Conservation (phyloP, 2,329 filamentous ascomycete genomes). For the Verticillium nubilum region DNA sequence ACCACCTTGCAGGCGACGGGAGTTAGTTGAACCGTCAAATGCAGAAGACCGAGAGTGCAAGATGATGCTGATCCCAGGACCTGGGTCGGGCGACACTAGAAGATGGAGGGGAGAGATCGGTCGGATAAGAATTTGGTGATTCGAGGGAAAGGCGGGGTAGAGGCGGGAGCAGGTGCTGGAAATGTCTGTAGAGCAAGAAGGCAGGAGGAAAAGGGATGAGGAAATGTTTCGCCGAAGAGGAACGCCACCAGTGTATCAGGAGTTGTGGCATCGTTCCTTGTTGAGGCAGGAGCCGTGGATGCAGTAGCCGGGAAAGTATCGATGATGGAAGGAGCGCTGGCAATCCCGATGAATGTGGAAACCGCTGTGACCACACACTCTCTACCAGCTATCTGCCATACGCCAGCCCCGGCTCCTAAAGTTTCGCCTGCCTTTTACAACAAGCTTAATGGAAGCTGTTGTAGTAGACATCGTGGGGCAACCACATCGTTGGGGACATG, state of each 20-base stretch:
- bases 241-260: constrained; percentile 7
- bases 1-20: background rate
- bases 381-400: no score
- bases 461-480: no score
- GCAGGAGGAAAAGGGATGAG: constrained; percentile 1
- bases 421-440: no score
- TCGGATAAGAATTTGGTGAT: background rate
- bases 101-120: background rate
- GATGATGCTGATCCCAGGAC: background rate
- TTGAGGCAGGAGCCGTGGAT: background rate
- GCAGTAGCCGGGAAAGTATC: background rate
- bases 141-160: background rate
- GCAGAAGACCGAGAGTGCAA: background rate
- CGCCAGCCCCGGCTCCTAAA: no score
- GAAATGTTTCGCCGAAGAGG: background rate
- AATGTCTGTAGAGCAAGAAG: background rate
- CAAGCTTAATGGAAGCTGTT: no score
- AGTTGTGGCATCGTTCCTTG: background rate
- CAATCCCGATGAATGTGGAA: no score
- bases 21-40: background rate
- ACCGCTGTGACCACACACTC: no score
- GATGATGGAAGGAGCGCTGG: no score
- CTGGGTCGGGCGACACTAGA: background rate
- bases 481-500: no score
- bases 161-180: background rate